phyloP scores from a whole-genome alignment of 345 rosid genomes.

The Nasturtium officinale region DNA sequence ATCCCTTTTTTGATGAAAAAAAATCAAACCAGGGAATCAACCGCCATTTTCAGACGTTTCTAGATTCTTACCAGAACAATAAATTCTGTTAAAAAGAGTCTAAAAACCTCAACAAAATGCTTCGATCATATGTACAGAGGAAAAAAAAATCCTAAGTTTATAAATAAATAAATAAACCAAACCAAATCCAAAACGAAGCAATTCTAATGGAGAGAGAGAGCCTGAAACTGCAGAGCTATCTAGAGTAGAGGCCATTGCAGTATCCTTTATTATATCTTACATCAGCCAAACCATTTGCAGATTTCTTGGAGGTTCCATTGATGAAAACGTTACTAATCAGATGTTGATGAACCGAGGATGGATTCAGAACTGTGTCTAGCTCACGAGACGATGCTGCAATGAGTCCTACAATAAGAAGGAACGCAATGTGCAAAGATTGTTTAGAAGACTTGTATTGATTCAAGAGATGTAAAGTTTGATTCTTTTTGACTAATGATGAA shows the following conservation, averaged over 20 bases:
- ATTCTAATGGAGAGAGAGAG: constrained; percentile 8
- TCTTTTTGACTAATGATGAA: background rate
- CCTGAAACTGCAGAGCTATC: constrained; percentile 38
- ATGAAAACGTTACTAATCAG: constrained; percentile 46
- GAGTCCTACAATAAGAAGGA: constrained; percentile 55
- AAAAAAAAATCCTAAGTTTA: constrained; percentile 12
- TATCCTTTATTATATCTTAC: constrained; percentile 54
- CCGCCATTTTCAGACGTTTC: constrained; percentile 20
- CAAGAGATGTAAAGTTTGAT: constrained; percentile 2
- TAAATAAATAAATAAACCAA: background rate
- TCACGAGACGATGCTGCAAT: constrained; percentile 76
- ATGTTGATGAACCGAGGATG: constrained; percentile 34
- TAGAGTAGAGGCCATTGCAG: constrained; percentile 62
- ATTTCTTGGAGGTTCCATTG: constrained; percentile 54
- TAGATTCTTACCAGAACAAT: constrained; percentile 24
- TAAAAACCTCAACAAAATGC: constrained; percentile 31
- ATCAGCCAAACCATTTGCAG: constrained; percentile 51
- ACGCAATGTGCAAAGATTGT: background rate
- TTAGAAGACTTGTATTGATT: background rate
- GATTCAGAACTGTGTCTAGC: constrained; percentile 53
- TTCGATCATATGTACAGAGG: constrained; percentile 33
- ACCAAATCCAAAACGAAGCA: constrained; percentile 18
- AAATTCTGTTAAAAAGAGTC: constrained; percentile 17
- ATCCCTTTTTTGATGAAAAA: constrained; percentile 27
- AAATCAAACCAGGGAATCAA: constrained; percentile 26